phyloP scores from a whole-genome alignment of 371 early-diverging fungal species.

The Sanchytrium tribonematis region DNA sequence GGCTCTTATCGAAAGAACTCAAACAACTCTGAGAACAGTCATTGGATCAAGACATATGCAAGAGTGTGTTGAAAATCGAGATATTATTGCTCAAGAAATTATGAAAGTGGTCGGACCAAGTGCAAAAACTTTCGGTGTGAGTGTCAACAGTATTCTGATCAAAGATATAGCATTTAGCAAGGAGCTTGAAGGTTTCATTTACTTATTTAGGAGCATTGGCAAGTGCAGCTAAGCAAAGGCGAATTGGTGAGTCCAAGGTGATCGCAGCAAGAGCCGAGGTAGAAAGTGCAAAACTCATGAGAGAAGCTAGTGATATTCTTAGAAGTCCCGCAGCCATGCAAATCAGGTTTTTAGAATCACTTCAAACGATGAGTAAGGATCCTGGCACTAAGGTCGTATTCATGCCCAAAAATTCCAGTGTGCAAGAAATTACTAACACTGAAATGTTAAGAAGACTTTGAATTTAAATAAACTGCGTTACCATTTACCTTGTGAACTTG shows the following conservation, averaged over 20 bases:
- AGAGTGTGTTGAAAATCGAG: conserved; percentile 60
- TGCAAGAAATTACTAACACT: background rate
- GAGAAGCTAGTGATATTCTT: conserved; percentile 36
- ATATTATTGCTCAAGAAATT: conserved; percentile 50
- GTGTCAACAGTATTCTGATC: conserved; percentile 46
- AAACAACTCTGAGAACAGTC: conserved; percentile 37
- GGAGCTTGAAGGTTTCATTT: conserved; percentile 49
- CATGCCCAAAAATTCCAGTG: conserved; percentile 16
- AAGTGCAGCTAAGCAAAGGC: conserved; percentile 62
- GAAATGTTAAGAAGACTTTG: background rate
- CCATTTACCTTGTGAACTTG: too few relatives aligned
- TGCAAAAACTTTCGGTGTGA: conserved; percentile 47
- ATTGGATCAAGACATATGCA: conserved; percentile 21
- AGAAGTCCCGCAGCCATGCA: conserved; percentile 45
- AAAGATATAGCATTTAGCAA: conserved; percentile 50
- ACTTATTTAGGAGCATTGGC: conserved; percentile 51
- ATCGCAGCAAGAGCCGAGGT: conserved; percentile 67
- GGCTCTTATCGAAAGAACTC: conserved; percentile 44
- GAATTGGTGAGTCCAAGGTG: conserved; percentile 61
- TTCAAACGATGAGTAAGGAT: conserved; percentile 32
- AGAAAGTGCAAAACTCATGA: conserved; percentile 65
- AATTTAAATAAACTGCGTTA: too few relatives aligned
- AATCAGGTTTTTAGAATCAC: conserved; percentile 62
- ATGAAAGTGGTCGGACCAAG: conserved; percentile 38
- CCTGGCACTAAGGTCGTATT: conserved; percentile 35